These are phyloP conservation scores for Wallacemonas sp. DNA, from an alignment of 208 protist species.

Conservation along the genomic window DNA sequence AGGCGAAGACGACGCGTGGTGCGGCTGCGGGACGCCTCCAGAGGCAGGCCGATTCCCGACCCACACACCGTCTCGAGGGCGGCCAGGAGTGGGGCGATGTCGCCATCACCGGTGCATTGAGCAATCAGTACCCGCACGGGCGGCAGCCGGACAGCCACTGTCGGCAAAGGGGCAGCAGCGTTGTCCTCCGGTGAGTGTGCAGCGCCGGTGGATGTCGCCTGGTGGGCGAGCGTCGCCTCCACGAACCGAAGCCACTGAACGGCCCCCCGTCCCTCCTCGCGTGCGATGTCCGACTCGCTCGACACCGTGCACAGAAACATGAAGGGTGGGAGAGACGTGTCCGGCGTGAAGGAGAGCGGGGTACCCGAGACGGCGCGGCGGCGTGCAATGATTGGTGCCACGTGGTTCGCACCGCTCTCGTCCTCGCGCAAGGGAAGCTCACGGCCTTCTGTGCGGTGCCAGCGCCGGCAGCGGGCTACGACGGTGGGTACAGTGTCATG, in stretches of 20 bases:
- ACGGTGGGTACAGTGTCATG: neutral
- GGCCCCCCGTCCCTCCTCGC: neutral
- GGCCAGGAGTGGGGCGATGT: slow-evolving; percentile 14
- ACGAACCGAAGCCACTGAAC: neutral
- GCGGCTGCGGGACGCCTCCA: neutral
- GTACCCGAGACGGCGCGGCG: neutral
- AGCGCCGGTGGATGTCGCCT: too few relatives aligned
- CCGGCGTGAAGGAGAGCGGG: too few relatives aligned
- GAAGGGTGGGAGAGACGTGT: neutral
- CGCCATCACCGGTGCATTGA: slow-evolving; percentile 11
- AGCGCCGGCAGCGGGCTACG: neutral
- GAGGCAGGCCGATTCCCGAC: neutral
- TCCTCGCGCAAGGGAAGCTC: neutral
- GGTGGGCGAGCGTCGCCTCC: neutral
- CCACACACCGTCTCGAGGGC: neutral
- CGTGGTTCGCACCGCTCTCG: neutral
- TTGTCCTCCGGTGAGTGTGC: too few relatives aligned
- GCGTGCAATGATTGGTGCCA: neutral
- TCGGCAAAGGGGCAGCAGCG: too few relatives aligned
- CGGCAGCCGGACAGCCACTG: neutral
- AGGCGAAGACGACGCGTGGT: neutral
- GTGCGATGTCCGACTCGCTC: neutral
- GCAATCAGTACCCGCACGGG: slow-evolving; percentile 14
- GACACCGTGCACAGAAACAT: neutral
- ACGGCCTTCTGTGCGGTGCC: slow-evolving; percentile 3